Evolutionary conservation across 208 protist species (phyloP), one percentile per base, ranked within the genome.

Genomic region (Endotrypanum monterogeii): DNA sequence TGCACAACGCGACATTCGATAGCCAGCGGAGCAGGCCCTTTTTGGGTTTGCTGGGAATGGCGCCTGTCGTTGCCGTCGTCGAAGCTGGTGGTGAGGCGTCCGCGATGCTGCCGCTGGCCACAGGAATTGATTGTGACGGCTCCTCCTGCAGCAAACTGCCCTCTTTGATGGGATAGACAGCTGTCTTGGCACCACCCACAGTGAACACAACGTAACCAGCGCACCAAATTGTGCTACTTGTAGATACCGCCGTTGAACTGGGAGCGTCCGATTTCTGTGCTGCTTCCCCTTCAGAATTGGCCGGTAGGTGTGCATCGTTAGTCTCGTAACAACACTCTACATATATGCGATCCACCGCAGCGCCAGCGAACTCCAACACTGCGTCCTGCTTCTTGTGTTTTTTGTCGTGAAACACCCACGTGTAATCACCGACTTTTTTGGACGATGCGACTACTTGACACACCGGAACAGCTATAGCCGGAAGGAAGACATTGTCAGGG

Each of bases 241-340:
- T 37, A 14, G 25, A 8, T 44, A 71, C 68, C 23, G 62, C 81
- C 2, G 46, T 56, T 14, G 44, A 39, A 12, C 58, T 57, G 58
- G 67, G n/a, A 7, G 70, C 28, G 1, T 30, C 57, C 28, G 35
- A 28, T 35, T 35, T 55, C 7, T 51, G 8, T 44, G 12, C 55
- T 48, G 25, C 60, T 9, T 18, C 63, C 1, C 37, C 39, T 23
- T 73, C 78, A 18, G 16, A 16, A 14, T 39, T 58, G 16, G 12
- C 60, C 51, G 18, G 30, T 23, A 67, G 30, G 16, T 41, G 32
- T 11, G 71, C 35, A 35, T 81, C 68, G 8, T 54, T 16, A 8
- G 75, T 83, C 56, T 91, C 89, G 74, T 90, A 96, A 80, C 91
- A 96, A 70, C 84, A 93, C 77, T 96, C 89, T 37, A 96, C 78